Evolutionary conservation across 2,329 filamentous ascomycete genomes (phyloP), one percentile per base, ranked within the genome.

Genomic region (Malbranchea zuffiana): DNA sequence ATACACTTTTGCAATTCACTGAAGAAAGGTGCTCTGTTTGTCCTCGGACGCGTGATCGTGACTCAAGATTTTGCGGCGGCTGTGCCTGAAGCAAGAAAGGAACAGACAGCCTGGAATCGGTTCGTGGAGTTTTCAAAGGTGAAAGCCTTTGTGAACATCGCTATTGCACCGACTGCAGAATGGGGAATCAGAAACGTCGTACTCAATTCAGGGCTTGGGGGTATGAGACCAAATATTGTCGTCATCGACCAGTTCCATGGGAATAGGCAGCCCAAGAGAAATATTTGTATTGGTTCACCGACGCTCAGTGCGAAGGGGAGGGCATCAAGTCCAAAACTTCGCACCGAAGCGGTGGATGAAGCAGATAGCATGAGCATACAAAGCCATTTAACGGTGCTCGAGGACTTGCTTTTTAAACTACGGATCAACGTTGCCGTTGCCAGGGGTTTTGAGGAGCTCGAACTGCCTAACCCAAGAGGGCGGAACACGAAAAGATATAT

Each of bases 1-100:
- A 88, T 93, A 2, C 82, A 87, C 41, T 93, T 93, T 48, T 93
- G 85, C 60, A 93, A 93, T 55, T 86, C 83, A 0, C 64, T 93
- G 55, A 93, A 93, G 55, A 93, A 93, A 51, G 86, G 85, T 0
- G 78, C 77, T 0, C 59, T 93, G 1, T 93, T 90, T 54, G 82
- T 93, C 6, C 67, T 93, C 1, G 85, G 84, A 0, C 85, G 92
- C 57, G 82, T 92, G 28, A 86, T 93, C 41, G 83, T 93, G 3
- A 85, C 82, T 0, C 72, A 83, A 42, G 81, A 93, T 52, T 93
- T 93, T 50, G 73, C 74, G 13, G 70, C 72, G 3, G 81, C 83
- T 3, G 81, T 92, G 6, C 75, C 82, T 4, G 85, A 93, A 57
- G 83, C 82, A 3, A 80, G 82, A 44, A 67, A 80, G 13, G 84